Evolutionary conservation across 192 early-diverging fungal genomes (phyloP), one percentile per base, ranked within the genome.

Genomic region (Chytriomyces sp.): DNA sequence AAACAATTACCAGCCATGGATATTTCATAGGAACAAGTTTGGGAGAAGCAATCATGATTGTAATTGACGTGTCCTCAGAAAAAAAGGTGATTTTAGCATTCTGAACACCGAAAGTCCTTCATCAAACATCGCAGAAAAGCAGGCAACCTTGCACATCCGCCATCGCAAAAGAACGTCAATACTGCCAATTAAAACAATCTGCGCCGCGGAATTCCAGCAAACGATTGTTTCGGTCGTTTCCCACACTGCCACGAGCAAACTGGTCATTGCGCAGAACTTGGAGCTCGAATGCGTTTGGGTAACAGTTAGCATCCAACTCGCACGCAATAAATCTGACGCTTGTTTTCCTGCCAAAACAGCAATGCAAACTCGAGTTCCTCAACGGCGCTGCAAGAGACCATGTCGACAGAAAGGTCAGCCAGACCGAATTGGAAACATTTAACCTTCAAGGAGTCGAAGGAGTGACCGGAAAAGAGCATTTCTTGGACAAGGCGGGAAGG

Each of bases 191-290:
- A 63, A 62, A 62, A 61, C 44, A n/a, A 45, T 73, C 2, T 73
- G 71, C n/a, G 71, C 62, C 8, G 71, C 71, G 10, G 71, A 73
- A 20, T 73, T 73, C 45, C 71, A 73, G 10, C 43, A 73, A 18
- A 43, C 71, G 10, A 26, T 73, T 6, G 61, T 73, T 20, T 61
- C 71, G 13, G 71, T 73, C 13, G 71, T 73, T 9, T 73, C 60
- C 13, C 60, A 63, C 44, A 73, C 57, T n/a, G 59, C 71, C 5
- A 73, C 61, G 57, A 60, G 62, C 45, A n/a, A 26, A 8, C 62
- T 43, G 7, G 44, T 73, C 28, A 62, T 48, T 45, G 71, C 71
- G 7, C 46, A 73, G 60, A 23, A 26, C 43, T 26, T 73, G 44
- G 61, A 73, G 6, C 28, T 73, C 23, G 26, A 62, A 18, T 26